These are phyloP conservation scores for Euryodendron excelsum DNA, from an alignment of 148 eudicot species.

Conservation along the genomic window DNA sequence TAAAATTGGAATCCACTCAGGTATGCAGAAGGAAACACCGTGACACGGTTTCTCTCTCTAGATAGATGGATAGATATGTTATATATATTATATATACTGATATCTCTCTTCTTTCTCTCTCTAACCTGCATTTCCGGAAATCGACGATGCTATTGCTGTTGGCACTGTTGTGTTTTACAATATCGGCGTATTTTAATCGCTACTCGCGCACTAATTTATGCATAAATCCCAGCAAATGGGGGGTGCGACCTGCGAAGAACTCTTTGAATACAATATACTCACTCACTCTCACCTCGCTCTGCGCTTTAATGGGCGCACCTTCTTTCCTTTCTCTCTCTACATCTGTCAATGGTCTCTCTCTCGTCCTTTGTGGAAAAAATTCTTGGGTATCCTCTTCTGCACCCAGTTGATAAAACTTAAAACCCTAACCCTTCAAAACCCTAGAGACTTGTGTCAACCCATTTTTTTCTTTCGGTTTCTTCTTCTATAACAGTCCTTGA, in stretches of 20 bases:
- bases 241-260: not conserved
- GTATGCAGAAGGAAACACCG: too few relatives aligned
- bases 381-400: not conserved
- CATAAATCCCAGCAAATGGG: slow-evolving; percentile 17
- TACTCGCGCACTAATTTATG: slow-evolving; percentile 19
- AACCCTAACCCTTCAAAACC: slow-evolving; percentile 10
- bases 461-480: not conserved
- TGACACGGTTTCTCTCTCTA: too few relatives aligned
- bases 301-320: not conserved
- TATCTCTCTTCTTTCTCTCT: not conserved
- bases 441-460: not conserved
- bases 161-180: slow-evolving; percentile 7
- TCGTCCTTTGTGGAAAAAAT: not conserved
- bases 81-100: not conserved
- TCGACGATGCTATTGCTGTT: slow-evolving; percentile 21
- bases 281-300: not conserved
- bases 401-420: slow-evolving; percentile 1
- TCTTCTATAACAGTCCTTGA: not conserved
- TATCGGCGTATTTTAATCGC: slow-evolving; percentile 9
- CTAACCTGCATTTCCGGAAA: slow-evolving; percentile 25
- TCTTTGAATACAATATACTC: not conserved
- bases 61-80: too few relatives aligned
- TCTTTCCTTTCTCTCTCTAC: not conserved
- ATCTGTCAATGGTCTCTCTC: not conserved
- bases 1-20: too few relatives aligned